Base-by-base conservation (phyloP, 1,284 basidiomycete genomes). In the Microbotryum lychnidis-dioicae region DNA sequence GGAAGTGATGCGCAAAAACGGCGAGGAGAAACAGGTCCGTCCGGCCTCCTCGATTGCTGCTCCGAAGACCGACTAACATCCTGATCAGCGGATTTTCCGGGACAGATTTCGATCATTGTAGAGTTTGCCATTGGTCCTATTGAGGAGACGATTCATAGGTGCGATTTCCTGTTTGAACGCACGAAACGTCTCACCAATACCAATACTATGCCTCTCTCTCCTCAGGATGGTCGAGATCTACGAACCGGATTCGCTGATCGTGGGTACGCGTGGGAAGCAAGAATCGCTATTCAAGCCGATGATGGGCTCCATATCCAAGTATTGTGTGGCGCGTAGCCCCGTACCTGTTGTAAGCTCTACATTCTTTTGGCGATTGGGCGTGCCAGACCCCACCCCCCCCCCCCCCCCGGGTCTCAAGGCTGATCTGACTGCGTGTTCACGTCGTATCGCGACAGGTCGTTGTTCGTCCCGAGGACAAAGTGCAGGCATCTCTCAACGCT, bases 101-200 rank as follows among this genome's bases (percentile, higher is more conserved):
- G 20, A 10, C 68, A 89, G 86, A 83, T 97, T 44, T 93, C 89
- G 0, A 83, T 97, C 64, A 87, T 96, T 54, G 84, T 97, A 60
- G 94, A 97, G 77, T 93, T 90, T 72, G 88, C 97, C 48, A 89
- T 91, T 1, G 94, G 94, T 42, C 86, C 85, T 65, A 84, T 96
- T 7, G 88, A 89, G 0, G 83, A 87, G 60, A 92, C 89, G 10
- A 85, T 97, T 47, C 69, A 77, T 27, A 66, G 70, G 61, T 67
- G 16, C 42, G 58, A 49, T 50, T 6, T 6, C 1, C 9, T 46
- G 20, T 21, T 9, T 29, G 8, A 9, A 9, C 2, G 33, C 20
- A 9, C 51, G n/a, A 2, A 21, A 1, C 27, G 10, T 23, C 50
- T 54, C 42, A 31, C 21, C n/a, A 6, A 21, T 25, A 18, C 21